Conservation (phyloP, 352 stramenopile species). For the Blastocystis sp. region DNA sequence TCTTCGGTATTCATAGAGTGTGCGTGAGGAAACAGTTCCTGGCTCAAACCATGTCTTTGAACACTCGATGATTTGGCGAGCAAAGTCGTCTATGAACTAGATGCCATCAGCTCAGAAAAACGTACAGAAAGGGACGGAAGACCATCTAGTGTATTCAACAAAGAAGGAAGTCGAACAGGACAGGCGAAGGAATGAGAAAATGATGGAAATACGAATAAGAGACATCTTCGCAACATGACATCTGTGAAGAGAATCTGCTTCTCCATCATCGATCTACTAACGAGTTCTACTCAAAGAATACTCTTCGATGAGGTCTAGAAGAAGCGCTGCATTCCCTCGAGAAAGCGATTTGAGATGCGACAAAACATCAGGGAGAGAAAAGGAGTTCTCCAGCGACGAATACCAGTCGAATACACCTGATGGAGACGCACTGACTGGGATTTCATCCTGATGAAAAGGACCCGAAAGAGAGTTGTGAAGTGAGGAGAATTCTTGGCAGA, state of each 20-base stretch:
- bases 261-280: background rate
- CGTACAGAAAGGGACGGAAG: background rate
- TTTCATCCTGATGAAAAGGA: background rate
- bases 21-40: background rate
- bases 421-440: background rate
- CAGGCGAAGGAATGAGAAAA: background rate
- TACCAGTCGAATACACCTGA: background rate
- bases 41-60: background rate
- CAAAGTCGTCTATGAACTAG: background rate
- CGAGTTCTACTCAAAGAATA: background rate
- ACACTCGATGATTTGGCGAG: background rate
- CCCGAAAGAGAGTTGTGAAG: background rate
- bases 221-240: background rate
- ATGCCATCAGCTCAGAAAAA: background rate
- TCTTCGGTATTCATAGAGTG: background rate
- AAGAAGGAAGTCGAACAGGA: background rate
- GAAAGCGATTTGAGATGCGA: background rate
- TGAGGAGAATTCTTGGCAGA: background rate
- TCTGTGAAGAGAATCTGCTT: background rate
- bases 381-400: background rate
- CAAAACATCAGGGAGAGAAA: background rate
- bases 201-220: background rate
- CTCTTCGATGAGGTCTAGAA: background rate
- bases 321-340: background rate
- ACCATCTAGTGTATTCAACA: background rate